A percentile compares a stretch with the other conserved stretches of the same genome.
phyloP scores from a whole-genome alignment of 805 yeast genomes.

The Saccharomycopsis oosterbeekiorum region DNA sequence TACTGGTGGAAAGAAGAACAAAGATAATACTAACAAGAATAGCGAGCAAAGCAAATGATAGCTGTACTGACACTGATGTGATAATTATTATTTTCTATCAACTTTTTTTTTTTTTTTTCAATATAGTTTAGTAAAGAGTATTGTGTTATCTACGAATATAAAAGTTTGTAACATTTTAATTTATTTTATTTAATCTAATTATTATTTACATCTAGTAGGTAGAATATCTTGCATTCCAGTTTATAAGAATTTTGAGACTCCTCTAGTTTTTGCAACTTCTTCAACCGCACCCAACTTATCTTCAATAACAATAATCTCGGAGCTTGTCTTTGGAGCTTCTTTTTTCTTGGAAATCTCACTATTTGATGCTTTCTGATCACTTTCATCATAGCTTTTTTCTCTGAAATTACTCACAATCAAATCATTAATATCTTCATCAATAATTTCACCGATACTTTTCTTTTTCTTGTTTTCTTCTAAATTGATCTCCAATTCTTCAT shows the following conservation, averaged over 20 bases:
- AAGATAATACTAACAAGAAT: background rate
- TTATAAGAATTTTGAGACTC: slow-evolving; percentile 30
- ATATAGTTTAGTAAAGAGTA: background rate
- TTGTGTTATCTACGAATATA: background rate
- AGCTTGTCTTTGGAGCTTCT: slow-evolving; percentile 19
- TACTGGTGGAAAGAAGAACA: background rate
- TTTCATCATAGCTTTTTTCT: background rate
- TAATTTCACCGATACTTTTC: slow-evolving; percentile 1
- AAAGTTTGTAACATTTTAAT: background rate
- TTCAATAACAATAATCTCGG: slow-evolving; percentile 25
- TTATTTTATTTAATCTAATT: background rate
- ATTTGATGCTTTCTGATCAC: background rate
- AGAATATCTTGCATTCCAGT: background rate
- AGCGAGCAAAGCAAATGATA: too few relatives aligned
- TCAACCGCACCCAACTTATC: slow-evolving; percentile 32
- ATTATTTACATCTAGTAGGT: background rate
- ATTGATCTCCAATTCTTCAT: slow-evolving; percentile 11
- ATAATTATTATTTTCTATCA: background rate
- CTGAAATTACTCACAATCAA: background rate
- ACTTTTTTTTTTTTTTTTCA: background rate
- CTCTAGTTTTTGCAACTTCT: slow-evolving; percentile 30
- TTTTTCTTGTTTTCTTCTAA: background rate
- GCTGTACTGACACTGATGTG: background rate
- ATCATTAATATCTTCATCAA: background rate
- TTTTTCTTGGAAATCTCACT: slow-evolving; percentile 7